These are phyloP conservation scores for Microascus cirrosus DNA, from an alignment of 2,329 filamentous ascomycete genomes.

Conservation along the genomic window DNA sequence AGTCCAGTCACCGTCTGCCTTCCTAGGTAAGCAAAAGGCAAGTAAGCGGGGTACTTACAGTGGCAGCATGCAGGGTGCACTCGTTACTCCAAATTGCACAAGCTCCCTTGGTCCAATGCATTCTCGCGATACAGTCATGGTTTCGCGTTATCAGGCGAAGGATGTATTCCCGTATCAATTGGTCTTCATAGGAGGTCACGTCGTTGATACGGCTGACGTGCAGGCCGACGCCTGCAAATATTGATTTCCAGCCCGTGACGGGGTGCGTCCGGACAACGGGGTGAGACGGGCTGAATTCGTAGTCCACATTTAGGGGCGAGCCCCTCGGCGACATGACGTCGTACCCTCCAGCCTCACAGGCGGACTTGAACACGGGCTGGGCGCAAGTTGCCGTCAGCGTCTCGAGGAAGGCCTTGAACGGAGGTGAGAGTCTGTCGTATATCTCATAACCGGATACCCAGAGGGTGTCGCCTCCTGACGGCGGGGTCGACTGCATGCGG, in stretches of 20 bases:
- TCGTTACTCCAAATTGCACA: slow-evolving; percentile 46
- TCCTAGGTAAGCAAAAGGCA: not conserved
- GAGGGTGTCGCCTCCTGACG: slow-evolving; percentile 47
- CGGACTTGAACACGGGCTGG: slow-evolving; percentile 36
- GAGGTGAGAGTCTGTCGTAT: slow-evolving; percentile 40
- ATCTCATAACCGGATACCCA: slow-evolving; percentile 54
- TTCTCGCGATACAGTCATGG: slow-evolving; percentile 43
- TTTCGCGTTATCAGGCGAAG: slow-evolving; percentile 39
- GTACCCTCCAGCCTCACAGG: slow-evolving; percentile 32
- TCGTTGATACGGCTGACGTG: slow-evolving; percentile 46
- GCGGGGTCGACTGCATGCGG: slow-evolving; percentile 42
- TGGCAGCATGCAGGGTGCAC: slow-evolving; percentile 28
- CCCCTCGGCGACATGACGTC: slow-evolving; percentile 24
- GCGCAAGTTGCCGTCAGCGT: slow-evolving; percentile 36
- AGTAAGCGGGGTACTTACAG: not conserved
- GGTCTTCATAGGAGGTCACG: slow-evolving; percentile 41
- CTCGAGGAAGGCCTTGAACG: slow-evolving; percentile 41
- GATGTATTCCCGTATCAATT: slow-evolving; percentile 34
- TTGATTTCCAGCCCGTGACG: slow-evolving; percentile 47
- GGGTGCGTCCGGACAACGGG: slow-evolving; percentile 50
- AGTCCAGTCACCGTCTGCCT: too few relatives aligned
- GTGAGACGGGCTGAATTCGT: slow-evolving; percentile 34
- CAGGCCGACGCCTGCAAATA: slow-evolving; percentile 32
- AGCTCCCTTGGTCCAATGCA: slow-evolving; percentile 28
- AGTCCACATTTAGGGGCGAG: slow-evolving; percentile 31